A percentile compares a stretch with the other conserved stretches of the same genome.
Conservation (phyloP, 495 filamentous ascomycete genomes). For the Podospora didyma region DNA sequence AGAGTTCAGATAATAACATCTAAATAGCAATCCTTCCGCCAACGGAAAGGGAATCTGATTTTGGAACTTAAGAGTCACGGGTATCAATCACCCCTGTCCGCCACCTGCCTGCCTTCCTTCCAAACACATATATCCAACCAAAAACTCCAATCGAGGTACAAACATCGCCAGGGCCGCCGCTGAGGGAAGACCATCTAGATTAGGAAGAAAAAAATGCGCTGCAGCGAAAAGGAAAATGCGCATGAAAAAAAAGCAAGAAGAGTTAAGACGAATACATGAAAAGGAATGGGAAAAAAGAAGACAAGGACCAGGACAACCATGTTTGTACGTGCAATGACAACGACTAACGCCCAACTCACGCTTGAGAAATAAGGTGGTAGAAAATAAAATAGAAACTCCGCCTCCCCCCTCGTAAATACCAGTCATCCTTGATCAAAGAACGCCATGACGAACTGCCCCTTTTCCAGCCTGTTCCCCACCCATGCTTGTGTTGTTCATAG, state of each 20-base stretch:
- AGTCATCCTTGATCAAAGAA: not conserved
- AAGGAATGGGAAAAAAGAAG: not conserved
- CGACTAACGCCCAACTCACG: not conserved
- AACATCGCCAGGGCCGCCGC: not conserved
- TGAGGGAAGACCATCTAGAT: not conserved
- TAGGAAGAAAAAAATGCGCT: not conserved
- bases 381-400: not conserved
- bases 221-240: not conserved
- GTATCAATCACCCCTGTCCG: constrained; percentile 8
- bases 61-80: constrained; percentile 3
- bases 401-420: not conserved
- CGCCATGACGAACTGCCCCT: constrained; percentile 1
- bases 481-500: constrained; percentile 1
- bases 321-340: not conserved
- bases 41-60: not conserved
- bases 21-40: not conserved
- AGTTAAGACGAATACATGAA: not conserved
- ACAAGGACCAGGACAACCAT: not conserved
- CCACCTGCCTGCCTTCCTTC: not conserved
- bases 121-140: not conserved
- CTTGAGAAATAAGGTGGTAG: not conserved
- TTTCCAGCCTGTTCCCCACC: not conserved
- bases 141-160: not conserved
- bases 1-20: too few species aligned
- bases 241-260: not conserved